Evolutionary conservation across 129 eudicot genomes (phyloP), one percentile per base, ranked within the genome.

Genomic region (Saussurea involucrata): DNA sequence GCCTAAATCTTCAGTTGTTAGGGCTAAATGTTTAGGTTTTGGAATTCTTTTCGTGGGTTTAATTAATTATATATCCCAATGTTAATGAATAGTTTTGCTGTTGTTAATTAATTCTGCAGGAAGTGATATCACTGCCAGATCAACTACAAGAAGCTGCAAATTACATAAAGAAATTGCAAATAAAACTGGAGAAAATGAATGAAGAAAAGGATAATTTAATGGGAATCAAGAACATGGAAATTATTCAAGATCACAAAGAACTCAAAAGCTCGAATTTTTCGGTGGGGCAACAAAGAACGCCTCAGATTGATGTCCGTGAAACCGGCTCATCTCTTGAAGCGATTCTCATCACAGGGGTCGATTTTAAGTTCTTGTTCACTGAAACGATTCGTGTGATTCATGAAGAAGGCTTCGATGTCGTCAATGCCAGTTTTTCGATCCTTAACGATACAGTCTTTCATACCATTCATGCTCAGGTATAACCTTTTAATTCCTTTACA

Each of bases 381-480:
- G 86, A 90, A 61, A 82, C 81, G 6, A 80, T 93, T 28, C 83
- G 87, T 11, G 72, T 93, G 46, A 70, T 90, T 55, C 92, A 90
- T 69, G 98, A 88, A 79, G 92, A 93, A 80, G 91, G 92, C 12
- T 87, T 84, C 6, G 90, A 90, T n/a, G 88, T 93, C 24, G 77
- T 86, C 18, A 85, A 78, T 65, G 96, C 98, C 28, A 85, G 76
- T 44, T 90, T 78, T 68, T 83, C 94, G 3, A 84, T 85, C 42
- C 17, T 73, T 5, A 85, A 82, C 7, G 73, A 76, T 44, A 70
- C 88, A 4, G 83, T 90, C 28, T 89, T 86, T 74, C 98, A 93
- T 83, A 88, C 92, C 57, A 88, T 93, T 29, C 95, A 85, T 74
- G 88, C 90, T 44, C 84, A 90, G 96, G 98, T 93, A 89, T 40